phyloP scores from a whole-genome alignment of 371 early-diverging fungal genomes.

The Phascolomyces articulosus region DNA sequence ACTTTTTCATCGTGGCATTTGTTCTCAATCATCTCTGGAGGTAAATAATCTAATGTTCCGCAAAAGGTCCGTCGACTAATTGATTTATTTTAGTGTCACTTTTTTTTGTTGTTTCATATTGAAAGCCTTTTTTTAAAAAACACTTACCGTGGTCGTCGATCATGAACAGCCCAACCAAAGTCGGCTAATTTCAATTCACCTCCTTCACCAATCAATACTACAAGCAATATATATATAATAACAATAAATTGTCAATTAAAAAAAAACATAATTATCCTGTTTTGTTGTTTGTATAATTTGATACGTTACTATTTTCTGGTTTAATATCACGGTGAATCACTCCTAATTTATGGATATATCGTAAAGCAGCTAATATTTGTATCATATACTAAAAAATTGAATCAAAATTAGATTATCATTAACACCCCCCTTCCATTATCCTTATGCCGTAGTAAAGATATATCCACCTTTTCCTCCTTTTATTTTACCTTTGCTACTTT shows the following conservation, averaged over 20 bases:
- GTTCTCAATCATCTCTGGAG: conserved; percentile 93
- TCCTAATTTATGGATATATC: conserved; percentile 63
- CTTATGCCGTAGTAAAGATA: too few species aligned
- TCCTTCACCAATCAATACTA: conserved; percentile 71
- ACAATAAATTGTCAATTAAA: too few species aligned
- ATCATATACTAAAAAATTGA: conserved; percentile 73
- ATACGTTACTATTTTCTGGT: conserved; percentile 72
- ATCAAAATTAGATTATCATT: conserved; percentile 1
- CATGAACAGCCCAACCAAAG: conserved; percentile 99
- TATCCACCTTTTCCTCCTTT: too few species aligned
- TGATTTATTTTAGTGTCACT: not conserved
- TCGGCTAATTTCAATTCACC: conserved; percentile 96
- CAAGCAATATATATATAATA: too few species aligned
- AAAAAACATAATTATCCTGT: too few species aligned
- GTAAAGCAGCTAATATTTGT: conserved; percentile 87
- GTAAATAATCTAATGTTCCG: conserved; percentile 97
- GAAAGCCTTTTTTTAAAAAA: not conserved
- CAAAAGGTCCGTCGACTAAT: conserved; percentile 87
- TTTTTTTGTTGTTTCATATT: not conserved
- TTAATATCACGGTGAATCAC: conserved; percentile 80
- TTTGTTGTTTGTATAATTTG: not conserved
- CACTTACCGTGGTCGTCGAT: conserved; percentile 75
- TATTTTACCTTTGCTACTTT: conserved; percentile 71
- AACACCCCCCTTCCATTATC: too few species aligned
- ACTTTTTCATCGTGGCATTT: conserved; percentile 79